Conservation (phyloP, 2,329 filamentous ascomycete species). For the Canariomyces notabilis region DNA sequence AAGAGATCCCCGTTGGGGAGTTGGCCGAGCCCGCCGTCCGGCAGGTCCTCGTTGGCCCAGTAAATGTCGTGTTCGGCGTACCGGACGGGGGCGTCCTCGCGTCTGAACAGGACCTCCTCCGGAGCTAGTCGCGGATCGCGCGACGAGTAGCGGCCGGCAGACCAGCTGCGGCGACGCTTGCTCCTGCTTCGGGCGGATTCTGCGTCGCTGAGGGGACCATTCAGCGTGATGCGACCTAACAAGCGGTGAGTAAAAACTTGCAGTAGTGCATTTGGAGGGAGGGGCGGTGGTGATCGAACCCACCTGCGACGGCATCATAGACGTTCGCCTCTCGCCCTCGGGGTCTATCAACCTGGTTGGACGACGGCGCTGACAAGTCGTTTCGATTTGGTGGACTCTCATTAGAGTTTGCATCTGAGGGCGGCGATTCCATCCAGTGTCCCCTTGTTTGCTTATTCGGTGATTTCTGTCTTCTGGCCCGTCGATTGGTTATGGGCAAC, state of each 20-base stretch:
- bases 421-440: not conserved
- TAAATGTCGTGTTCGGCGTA: constrained; percentile 70
- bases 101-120: constrained; percentile 66
- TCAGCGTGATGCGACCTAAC: constrained; percentile 34
- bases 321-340: constrained; percentile 45
- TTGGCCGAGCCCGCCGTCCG: constrained; percentile 38
- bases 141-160: constrained; percentile 24
- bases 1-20: constrained; percentile 67
- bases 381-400: constrained; percentile 2
- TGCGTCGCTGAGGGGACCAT: constrained; percentile 25
- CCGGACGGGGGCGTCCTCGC: constrained; percentile 57
- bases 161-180: constrained; percentile 5
- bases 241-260: not conserved
- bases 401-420: constrained; percentile 11
- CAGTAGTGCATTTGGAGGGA: not conserved
- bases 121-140: constrained; percentile 48
- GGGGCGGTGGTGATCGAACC: constrained; percentile 13
- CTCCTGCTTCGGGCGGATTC: constrained; percentile 5
- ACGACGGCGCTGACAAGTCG: not conserved
- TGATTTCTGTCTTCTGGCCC: no score
- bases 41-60: constrained; percentile 56
- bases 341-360: not conserved
- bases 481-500: no score
- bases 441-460: no score
- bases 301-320: constrained; percentile 70